A percentile compares a stretch with the other conserved stretches of the same genome.
Conservation (phyloP, 352 stramenopile species). For the Pythium monospermum region DNA sequence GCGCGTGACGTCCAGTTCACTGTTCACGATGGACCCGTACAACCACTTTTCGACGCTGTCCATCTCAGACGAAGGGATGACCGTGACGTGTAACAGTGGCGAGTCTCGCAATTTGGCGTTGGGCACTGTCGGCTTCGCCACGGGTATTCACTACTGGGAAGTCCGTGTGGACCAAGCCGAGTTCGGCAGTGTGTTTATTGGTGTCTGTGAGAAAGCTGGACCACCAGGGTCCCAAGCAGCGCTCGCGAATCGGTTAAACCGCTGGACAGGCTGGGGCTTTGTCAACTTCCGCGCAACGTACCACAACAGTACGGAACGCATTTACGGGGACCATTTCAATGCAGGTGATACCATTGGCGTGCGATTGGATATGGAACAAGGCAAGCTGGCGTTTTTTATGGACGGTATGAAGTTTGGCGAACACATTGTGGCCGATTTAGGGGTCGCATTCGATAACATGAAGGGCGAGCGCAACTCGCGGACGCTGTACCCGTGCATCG, state of each 20-base stretch:
- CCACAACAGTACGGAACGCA: slow-evolving; percentile 88
- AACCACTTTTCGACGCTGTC: slow-evolving; percentile 75
- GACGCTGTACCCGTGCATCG: slow-evolving; percentile 95
- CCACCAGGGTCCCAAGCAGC: slow-evolving; percentile 73
- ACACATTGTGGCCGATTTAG: slow-evolving; percentile 97
- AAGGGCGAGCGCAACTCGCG: slow-evolving; percentile 78
- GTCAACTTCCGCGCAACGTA: slow-evolving; percentile 97
- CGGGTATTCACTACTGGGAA: slow-evolving; percentile 97
- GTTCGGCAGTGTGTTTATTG: slow-evolving; percentile 97
- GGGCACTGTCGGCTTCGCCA: slow-evolving; percentile 81
- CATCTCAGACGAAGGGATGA: slow-evolving; percentile 71
- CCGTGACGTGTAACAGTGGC: slow-evolving; percentile 76
- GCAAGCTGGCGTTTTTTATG: slow-evolving; percentile 97
- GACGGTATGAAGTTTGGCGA: slow-evolving; percentile 99
- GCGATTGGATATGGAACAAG: slow-evolving; percentile 97
- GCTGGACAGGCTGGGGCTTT: slow-evolving; percentile 94
- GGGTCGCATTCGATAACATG: slow-evolving; percentile 95
- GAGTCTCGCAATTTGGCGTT: slow-evolving; percentile 84
- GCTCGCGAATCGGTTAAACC: slow-evolving; percentile 72
- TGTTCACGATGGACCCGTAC: slow-evolving; percentile 86
- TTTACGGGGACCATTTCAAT: slow-evolving; percentile 88
- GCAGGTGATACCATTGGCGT: slow-evolving; percentile 98
- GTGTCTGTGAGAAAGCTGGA: slow-evolving; percentile 90
- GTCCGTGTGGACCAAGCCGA: slow-evolving; percentile 96
- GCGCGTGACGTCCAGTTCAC: slow-evolving; percentile 51